Percentiles rank a stretch among this genome's conserved stretches.
Evolutionary conservation across 148 eudicot genomes (phyloP).

Genomic region (Vaccinium vitisidaea): DNA sequence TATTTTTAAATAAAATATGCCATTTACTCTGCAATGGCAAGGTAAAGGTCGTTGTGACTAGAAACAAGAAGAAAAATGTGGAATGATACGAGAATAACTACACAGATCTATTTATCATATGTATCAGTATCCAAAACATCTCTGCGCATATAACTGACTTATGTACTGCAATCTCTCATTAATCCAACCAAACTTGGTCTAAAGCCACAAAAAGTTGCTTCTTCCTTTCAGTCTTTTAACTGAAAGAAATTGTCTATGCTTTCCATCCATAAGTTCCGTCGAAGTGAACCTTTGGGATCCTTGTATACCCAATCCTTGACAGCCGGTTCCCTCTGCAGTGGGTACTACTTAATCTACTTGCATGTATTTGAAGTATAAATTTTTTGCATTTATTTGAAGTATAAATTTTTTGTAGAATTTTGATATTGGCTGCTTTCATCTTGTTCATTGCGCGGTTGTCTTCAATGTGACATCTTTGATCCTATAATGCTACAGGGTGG

Average conservation of each 20-base stretch:
- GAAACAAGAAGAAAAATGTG: neutral
- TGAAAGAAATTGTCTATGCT: neutral
- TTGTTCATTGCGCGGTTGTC: neutral
- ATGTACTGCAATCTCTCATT: neutral
- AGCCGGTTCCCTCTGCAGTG: neutral
- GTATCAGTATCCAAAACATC: neutral
- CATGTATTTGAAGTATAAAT: neutral
- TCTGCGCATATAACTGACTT: neutral
- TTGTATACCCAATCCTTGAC: neutral
- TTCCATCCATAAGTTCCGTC: no score
- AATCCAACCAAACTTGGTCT: neutral
- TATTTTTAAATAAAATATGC: neutral
- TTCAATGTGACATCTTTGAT: neutral
- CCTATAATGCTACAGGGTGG: constrained; percentile 37
- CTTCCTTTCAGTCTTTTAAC: neutral
- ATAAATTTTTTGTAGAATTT: neutral
- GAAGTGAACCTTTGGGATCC: no score
- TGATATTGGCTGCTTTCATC: neutral
- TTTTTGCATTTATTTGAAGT: no score
- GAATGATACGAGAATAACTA: neutral
- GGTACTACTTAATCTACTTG: neutral
- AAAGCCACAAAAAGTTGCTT: neutral
- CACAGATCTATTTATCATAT: neutral
- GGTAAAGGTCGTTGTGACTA: neutral
- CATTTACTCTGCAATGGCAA: neutral